Evolutionary conservation across 2,329 filamentous ascomycete genomes (phyloP).

Genomic region (Pleoardoris graminearum): DNA sequence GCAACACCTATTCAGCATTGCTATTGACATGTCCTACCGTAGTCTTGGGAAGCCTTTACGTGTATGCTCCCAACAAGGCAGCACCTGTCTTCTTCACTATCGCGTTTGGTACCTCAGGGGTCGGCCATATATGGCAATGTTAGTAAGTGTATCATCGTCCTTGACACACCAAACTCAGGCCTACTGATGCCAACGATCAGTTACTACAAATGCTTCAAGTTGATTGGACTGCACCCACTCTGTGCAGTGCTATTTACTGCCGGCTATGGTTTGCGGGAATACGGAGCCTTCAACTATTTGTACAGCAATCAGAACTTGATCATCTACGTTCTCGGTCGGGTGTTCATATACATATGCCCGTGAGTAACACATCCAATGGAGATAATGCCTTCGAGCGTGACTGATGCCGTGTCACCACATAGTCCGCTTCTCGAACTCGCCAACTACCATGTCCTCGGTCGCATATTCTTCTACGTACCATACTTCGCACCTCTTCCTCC

Average conservation of each 20-base stretch:
- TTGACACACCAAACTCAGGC: slow-evolving; percentile 34
- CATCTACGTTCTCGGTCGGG: slow-evolving; percentile 38
- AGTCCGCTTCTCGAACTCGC: slow-evolving; percentile 52
- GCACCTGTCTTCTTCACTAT: slow-evolving; percentile 56
- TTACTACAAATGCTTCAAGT: slow-evolving; percentile 57
- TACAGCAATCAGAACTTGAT: slow-evolving; percentile 49
- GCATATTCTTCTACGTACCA: slow-evolving; percentile 61
- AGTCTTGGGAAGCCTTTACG: slow-evolving; percentile 19
- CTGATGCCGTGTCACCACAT: too few species aligned
- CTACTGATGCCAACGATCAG: too few species aligned
- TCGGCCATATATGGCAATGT: slow-evolving; percentile 55
- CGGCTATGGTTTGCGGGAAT: slow-evolving; percentile 58
- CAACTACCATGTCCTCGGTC: slow-evolving; percentile 62
- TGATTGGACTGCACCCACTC: slow-evolving; percentile 56
- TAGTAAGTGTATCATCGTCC: too few species aligned
- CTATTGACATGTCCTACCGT: too few species aligned
- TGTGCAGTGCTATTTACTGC: slow-evolving; percentile 55
- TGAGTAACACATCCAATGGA: too few species aligned
- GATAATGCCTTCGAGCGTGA: too few species aligned
- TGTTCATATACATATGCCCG: slow-evolving; percentile 37
- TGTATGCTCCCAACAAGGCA: slow-evolving; percentile 55
- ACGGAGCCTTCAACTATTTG: slow-evolving; percentile 51
- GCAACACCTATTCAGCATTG: too few species aligned
- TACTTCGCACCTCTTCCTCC: slow-evolving; percentile 52
- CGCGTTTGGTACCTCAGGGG: slow-evolving; percentile 48